Conservation (phyloP, 1,284 basidiomycete genomes). For the Boletus smithii region DNA sequence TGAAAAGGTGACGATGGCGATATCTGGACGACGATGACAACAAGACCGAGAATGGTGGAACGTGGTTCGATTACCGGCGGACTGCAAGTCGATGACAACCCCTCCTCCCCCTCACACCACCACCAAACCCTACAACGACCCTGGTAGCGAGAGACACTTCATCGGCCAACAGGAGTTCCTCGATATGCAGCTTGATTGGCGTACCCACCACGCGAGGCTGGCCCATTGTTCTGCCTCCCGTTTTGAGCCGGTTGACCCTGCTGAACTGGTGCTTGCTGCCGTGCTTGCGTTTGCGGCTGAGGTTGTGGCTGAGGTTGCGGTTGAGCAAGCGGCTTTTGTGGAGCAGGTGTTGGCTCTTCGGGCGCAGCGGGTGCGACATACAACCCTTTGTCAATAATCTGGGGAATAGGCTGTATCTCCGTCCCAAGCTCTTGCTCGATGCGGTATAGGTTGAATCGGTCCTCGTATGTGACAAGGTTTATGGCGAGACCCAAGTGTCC, state of each 20-base stretch:
- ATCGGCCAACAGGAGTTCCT: slow-evolving; percentile 30
- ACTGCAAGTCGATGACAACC: slow-evolving; percentile 12
- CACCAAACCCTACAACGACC: neutral
- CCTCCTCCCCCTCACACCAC: slow-evolving; percentile 1
- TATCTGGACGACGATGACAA: slow-evolving; percentile 14
- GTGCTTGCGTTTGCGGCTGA: slow-evolving; percentile 22
- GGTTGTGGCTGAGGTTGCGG: slow-evolving; percentile 34
- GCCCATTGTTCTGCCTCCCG: slow-evolving; percentile 30
- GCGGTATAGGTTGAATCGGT: slow-evolving; percentile 95
- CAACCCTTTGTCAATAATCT: slow-evolving; percentile 86
- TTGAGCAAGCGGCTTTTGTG: slow-evolving; percentile 36
- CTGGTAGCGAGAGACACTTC: slow-evolving; percentile 8
- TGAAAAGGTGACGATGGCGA: slow-evolving; percentile 10
- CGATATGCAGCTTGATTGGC: slow-evolving; percentile 27
- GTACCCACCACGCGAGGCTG: slow-evolving; percentile 23
- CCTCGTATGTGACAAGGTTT: slow-evolving; percentile 95
- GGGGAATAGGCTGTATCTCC: slow-evolving; percentile 95
- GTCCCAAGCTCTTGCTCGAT: slow-evolving; percentile 99
- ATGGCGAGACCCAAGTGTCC: slow-evolving; percentile 97
- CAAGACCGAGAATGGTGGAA: slow-evolving; percentile 19
- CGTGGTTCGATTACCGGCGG: slow-evolving; percentile 13
- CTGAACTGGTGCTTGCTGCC: slow-evolving; percentile 21
- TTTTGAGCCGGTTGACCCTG: slow-evolving; percentile 26
- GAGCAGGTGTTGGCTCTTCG: slow-evolving; percentile 46
- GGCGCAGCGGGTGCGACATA: slow-evolving; percentile 74